Conservation (phyloP, 164 flowering plant species). For the Annona squamosa region DNA sequence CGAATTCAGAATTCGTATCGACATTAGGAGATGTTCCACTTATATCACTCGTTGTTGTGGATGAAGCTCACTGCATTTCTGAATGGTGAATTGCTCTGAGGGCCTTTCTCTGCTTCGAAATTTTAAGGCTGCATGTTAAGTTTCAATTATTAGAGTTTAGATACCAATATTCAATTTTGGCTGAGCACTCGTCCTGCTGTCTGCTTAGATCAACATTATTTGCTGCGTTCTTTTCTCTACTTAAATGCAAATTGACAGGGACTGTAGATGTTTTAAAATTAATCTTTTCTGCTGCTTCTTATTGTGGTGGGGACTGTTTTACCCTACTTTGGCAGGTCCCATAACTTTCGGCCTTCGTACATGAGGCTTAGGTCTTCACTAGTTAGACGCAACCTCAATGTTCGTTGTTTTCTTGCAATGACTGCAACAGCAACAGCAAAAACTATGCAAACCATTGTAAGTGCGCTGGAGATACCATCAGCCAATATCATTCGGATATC, state of each 20-base stretch:
- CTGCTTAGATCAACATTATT: not conserved
- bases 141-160: not conserved
- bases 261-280: too few relatives aligned
- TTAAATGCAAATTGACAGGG: not conserved
- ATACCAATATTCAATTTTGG: not conserved
- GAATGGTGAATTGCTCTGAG: conserved; percentile 60
- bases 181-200: not conserved
- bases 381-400: conserved; percentile 55
- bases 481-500: conserved; percentile 61
- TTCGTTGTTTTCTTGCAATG: conserved; percentile 84
- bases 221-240: not conserved
- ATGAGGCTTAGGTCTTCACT: conserved; percentile 87
- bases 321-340: conserved; percentile 56
- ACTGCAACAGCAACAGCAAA: conserved; percentile 89
- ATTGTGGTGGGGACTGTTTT: not conserved
- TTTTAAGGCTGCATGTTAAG: not conserved
- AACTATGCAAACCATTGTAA: conserved; percentile 63
- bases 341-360: conserved; percentile 94
- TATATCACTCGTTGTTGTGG: conserved; percentile 82
- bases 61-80: conserved; percentile 98
- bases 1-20: conserved; percentile 69
- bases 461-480: conserved; percentile 67
- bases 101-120: conserved; percentile 1
- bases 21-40: conserved; percentile 36
- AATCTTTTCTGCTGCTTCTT: too few relatives aligned